Evolutionary conservation across 371 early-diverging fungal genomes (phyloP).

Genomic region (Mortierella sp.): DNA sequence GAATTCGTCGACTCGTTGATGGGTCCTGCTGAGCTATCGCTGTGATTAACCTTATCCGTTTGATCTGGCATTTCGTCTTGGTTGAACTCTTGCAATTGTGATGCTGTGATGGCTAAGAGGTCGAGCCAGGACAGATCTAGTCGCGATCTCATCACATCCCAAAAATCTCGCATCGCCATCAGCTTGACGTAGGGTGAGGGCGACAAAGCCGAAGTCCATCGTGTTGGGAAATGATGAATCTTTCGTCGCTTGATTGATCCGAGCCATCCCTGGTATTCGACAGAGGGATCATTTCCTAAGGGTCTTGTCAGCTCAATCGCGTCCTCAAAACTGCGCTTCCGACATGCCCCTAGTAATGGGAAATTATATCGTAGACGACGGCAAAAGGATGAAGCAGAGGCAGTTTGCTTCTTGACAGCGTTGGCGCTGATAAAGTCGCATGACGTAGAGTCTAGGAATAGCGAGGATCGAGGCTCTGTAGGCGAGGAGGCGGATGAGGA

Average conservation of each 20-base stretch:
- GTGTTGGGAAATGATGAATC: conserved; percentile 49
- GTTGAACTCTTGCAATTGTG: conserved; percentile 9
- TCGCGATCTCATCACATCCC: conserved; percentile 42
- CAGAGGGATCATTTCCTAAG: conserved; percentile 10
- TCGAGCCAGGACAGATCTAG: conserved; percentile 36
- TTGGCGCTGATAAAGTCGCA: neutral
- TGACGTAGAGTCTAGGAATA: neutral
- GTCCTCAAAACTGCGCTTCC: conserved; percentile 42
- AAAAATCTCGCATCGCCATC: conserved; percentile 38
- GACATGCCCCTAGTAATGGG: conserved; percentile 8
- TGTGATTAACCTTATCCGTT: neutral
- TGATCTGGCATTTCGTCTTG: conserved; percentile 1
- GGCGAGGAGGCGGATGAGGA: conserved; percentile 2
- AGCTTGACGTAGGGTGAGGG: conserved; percentile 44
- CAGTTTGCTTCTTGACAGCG: neutral
- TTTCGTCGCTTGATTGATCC: conserved; percentile 49
- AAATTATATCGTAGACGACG: neutral
- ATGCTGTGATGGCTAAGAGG: conserved; percentile 8
- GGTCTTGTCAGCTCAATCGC: conserved; percentile 46
- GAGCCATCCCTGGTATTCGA: conserved; percentile 33
- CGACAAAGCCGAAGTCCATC: conserved; percentile 44
- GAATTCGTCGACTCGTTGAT: too few species aligned
- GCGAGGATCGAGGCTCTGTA: neutral
- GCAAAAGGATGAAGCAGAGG: neutral
- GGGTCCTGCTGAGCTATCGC: neutral